Conservation (phyloP, 768 basidiomycete genomes). For the Suillus paluster region DNA sequence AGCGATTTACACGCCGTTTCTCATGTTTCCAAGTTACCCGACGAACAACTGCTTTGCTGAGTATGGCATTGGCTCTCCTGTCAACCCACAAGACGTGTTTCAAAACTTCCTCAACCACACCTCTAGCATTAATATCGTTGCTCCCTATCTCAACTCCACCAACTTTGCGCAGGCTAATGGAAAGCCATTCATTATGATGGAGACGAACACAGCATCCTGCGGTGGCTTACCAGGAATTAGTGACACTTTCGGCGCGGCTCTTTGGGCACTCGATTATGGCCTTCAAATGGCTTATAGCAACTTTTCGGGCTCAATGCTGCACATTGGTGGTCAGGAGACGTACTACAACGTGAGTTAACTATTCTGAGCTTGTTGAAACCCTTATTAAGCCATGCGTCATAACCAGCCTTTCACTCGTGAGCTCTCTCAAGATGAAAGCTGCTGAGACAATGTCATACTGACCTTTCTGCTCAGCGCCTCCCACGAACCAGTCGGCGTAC, state of each 20-base stretch:
- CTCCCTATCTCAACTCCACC: slow-evolving; percentile 42
- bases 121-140: slow-evolving; percentile 37
- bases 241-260: slow-evolving; percentile 52
- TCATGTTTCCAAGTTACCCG: slow-evolving; percentile 40
- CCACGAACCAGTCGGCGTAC: slow-evolving; percentile 42
- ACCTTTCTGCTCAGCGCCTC: slow-evolving; percentile 38
- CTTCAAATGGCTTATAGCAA: slow-evolving; percentile 53
- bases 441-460: not conserved
- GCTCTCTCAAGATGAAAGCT: slow-evolving; percentile 7
- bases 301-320: slow-evolving; percentile 51
- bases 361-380: slow-evolving; percentile 1
- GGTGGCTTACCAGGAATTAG: slow-evolving; percentile 58
- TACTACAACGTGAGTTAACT: slow-evolving; percentile 53
- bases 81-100: slow-evolving; percentile 45
- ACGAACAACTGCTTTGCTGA: slow-evolving; percentile 37
- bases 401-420: slow-evolving; percentile 53
- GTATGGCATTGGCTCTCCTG: slow-evolving; percentile 23
- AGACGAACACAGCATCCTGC: slow-evolving; percentile 58
- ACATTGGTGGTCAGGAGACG: slow-evolving; percentile 51
- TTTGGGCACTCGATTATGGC: slow-evolving; percentile 57
- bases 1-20: not conserved
- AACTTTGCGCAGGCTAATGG: slow-evolving; percentile 33
- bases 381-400: not conserved
- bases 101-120: slow-evolving; percentile 50
- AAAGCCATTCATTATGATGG: slow-evolving; percentile 55